Percentiles rank a stretch among this genome's conserved stretches.
Conservation (phyloP, 2,329 filamentous ascomycete species). For the Monosporascus sp. region DNA sequence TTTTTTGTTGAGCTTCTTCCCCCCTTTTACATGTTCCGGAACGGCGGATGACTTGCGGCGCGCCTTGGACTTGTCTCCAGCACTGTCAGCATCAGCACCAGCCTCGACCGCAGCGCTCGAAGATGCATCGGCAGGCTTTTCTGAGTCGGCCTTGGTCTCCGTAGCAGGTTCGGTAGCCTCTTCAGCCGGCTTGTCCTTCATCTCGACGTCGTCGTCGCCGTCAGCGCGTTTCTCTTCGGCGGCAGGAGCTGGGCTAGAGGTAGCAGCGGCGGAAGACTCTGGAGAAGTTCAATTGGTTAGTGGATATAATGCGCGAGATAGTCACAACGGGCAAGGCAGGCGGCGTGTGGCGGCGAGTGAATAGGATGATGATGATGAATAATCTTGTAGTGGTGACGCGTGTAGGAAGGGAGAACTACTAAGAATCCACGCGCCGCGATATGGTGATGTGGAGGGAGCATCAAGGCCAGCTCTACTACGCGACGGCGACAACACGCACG, state of each 20-base stretch:
- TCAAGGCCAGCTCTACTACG: neutral
- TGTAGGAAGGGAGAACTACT: neutral
- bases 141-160: slow-evolving; percentile 11
- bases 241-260: slow-evolving; percentile 15
- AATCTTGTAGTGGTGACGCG: neutral
- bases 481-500: neutral
- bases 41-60: slow-evolving; percentile 69
- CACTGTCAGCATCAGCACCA: slow-evolving; percentile 10
- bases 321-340: neutral
- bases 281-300: slow-evolving; percentile 19
- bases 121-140: slow-evolving; percentile 8
- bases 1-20: slow-evolving; percentile 81
- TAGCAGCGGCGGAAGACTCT: neutral
- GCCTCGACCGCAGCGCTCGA: slow-evolving; percentile 9
- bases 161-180: slow-evolving; percentile 14
- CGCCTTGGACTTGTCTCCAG: slow-evolving; percentile 34
- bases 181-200: slow-evolving; percentile 22
- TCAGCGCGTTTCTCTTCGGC: slow-evolving; percentile 16
- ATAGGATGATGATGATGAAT: neutral
- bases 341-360: neutral
- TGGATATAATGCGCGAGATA: neutral
- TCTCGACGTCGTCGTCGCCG: slow-evolving; percentile 15
- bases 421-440: neutral
- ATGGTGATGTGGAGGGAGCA: neutral
- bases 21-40: slow-evolving; percentile 49